Percentiles rank a stretch among this genome's conserved stretches.
phyloP scores from a whole-genome alignment of 768 basidiomycete genomes.

The Hygrophoropsis aurantiaca region DNA sequence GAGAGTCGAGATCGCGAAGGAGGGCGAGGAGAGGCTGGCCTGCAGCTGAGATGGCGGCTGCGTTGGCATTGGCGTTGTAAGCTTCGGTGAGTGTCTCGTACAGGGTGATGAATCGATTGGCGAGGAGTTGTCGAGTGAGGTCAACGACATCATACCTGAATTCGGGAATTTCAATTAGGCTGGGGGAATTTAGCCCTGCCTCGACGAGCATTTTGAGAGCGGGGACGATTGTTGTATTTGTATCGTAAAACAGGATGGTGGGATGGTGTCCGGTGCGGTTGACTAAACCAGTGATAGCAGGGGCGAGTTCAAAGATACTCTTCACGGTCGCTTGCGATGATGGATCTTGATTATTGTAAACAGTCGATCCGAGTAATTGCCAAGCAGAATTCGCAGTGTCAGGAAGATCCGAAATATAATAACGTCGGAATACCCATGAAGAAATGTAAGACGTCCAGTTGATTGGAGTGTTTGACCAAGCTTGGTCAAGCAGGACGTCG shows the following conservation, averaged over 20 bases:
- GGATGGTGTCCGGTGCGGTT: conserved; percentile 26
- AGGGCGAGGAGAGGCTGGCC: conserved; percentile 21
- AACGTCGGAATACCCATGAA: conserved; percentile 29
- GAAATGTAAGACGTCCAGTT: conserved; percentile 21
- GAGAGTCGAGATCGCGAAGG: conserved; percentile 26
- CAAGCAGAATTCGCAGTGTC: conserved; percentile 23
- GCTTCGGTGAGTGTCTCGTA: conserved; percentile 23
- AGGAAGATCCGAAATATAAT: conserved; percentile 19
- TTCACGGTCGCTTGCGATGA: conserved; percentile 28
- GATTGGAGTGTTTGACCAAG: conserved; percentile 27
- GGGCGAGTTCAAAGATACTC: conserved; percentile 28
- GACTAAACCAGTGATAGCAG: conserved; percentile 24
- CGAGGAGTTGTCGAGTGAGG: conserved; percentile 29
- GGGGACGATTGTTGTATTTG: conserved; percentile 58
- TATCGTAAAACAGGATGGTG: conserved; percentile 28
- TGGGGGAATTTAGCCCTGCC: conserved; percentile 11
- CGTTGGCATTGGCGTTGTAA: conserved; percentile 17
- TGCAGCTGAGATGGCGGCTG: conserved; percentile 14
- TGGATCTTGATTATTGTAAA: conserved; percentile 29
- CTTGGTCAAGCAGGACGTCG: conserved; percentile 32
- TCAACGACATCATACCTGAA: conserved; percentile 33
- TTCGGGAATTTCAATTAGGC: conserved; percentile 20
- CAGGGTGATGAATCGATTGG: conserved; percentile 28
- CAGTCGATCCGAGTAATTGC: conserved; percentile 23
- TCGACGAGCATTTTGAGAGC: conserved; percentile 66